Evolutionary conservation across 1,284 basidiomycete species (phyloP), one percentile per base, ranked within the genome.

Genomic region (Caloboletus firmus): DNA sequence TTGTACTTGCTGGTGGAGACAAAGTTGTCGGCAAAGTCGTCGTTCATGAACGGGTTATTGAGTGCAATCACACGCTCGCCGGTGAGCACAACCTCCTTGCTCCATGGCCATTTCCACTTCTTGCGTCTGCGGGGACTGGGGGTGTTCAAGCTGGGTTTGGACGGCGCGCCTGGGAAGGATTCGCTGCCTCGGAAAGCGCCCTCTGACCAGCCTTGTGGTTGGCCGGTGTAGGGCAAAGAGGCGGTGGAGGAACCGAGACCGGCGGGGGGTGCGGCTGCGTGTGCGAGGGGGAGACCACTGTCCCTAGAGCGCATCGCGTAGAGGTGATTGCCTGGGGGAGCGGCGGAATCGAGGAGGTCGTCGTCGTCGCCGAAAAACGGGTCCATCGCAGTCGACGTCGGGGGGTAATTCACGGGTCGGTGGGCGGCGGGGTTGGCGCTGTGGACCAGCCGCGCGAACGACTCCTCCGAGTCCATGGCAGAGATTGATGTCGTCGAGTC

Each of bases 1-100:
- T 95, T 98, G 76, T 98, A 99, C 74, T 99, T 99, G 78, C 89
- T 94, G 20, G 97, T 98, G 42, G 88, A 92, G 48, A 99, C 88
- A 59, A 89, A 89, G 73, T 99, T 99, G 44, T 81, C 84, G 61
- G 80, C 75, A 68, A 81, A 96, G 3, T 90, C 87, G 22, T 71
- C 68, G 63, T 89, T 87, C 45, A 82, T 82, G 54, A 79, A 69
- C 18, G 75, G 67, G 51, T 82, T 80, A 74, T 95, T 95, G 66
- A 96, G 78, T 13, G 84, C 79, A 55, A 95, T 81, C 48, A 87
- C 69, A 51, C 89, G 78, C 70, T 91, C 87, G 35, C 87, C 87
- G 5, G 74, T 73, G 49, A 82, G 69, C 22, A 74, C 76, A 63
- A 79, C 73, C 54, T 84, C 80, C 71, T 82, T 89, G 68, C 83